A percentile compares a stretch with the other conserved stretches of the same genome.
These are phyloP conservation scores for Komagataella ulmi DNA, from an alignment of 805 yeast genomes.

Conservation along the genomic window DNA sequence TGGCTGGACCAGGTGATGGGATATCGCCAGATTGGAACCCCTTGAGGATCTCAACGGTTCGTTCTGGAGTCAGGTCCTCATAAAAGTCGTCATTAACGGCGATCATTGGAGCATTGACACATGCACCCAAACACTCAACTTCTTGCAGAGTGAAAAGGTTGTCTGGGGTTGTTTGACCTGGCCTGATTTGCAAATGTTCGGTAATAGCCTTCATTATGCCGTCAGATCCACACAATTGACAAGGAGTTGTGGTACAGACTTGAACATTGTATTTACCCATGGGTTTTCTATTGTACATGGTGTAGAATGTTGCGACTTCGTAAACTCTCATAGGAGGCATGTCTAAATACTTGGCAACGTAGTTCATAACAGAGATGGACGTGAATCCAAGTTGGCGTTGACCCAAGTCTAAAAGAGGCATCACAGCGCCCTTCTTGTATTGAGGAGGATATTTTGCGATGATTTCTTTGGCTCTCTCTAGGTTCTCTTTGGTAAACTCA, in stretches of 20 bases:
- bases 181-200: conserved; percentile 45
- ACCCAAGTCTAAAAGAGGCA: conserved; percentile 79
- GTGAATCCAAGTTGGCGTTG: conserved; percentile 83
- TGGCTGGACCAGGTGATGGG: conserved; percentile 57
- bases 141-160: conserved; percentile 70
- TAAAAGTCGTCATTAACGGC: conserved; percentile 73
- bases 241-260: conserved; percentile 83
- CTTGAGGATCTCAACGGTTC: conserved; percentile 45
- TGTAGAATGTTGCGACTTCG: conserved; percentile 85
- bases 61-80: conserved; percentile 68
- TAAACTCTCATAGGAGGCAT: conserved; percentile 93
- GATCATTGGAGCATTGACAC: conserved; percentile 85
- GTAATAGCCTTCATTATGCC: conserved; percentile 61
- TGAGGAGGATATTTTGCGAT: conserved; percentile 75
- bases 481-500: conserved; percentile 56
- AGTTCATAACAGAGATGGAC: conserved; percentile 79
- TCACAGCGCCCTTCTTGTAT: conserved; percentile 77
- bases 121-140: conserved; percentile 86
- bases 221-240: conserved; percentile 76
- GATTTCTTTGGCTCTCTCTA: conserved; percentile 55
- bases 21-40: conserved; percentile 51
- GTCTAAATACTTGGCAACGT: conserved; percentile 71
- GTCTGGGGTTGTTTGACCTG: conserved; percentile 70
- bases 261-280: conserved; percentile 78
- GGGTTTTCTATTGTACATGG: conserved; percentile 81